These are phyloP conservation scores for Penicillium riverlandense DNA, from an alignment of 495 filamentous ascomycete species.

Conservation along the genomic window DNA sequence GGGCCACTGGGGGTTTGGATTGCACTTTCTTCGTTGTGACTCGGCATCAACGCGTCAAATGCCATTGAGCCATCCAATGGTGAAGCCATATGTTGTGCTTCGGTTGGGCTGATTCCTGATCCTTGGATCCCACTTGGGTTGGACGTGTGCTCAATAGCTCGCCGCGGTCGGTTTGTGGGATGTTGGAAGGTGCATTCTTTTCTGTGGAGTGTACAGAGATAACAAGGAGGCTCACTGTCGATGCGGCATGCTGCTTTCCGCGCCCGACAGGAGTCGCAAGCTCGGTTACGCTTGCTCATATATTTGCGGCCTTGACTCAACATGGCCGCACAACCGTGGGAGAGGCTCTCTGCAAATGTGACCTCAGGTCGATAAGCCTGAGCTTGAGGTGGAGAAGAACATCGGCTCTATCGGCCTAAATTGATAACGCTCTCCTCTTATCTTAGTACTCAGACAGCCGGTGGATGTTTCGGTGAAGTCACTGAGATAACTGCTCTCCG, in stretches of 20 bases:
- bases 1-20: too few species aligned
- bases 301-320: background rate
- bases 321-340: background rate
- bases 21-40: background rate
- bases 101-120: background rate
- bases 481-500: too few species aligned
- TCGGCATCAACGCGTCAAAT: background rate
- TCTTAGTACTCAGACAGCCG: too few species aligned
- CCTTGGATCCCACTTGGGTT: too few species aligned
- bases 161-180: background rate
- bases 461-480: too few species aligned
- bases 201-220: conserved; percentile 2
- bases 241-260: conserved; percentile 1
- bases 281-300: conserved; percentile 1
- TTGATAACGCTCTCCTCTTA: too few species aligned
- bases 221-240: background rate
- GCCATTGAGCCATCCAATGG: background rate
- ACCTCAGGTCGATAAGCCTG: too few species aligned
- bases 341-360: too few species aligned
- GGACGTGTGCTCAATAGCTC: background rate
- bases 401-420: too few species aligned
- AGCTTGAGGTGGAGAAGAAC: too few species aligned
- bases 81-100: background rate
- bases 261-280: conserved; percentile 1
- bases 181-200: conserved; percentile 1